These are phyloP conservation scores for Tinospora cordifolia DNA, from an alignment of 164 flowering plant genomes.

Conservation along the genomic window DNA sequence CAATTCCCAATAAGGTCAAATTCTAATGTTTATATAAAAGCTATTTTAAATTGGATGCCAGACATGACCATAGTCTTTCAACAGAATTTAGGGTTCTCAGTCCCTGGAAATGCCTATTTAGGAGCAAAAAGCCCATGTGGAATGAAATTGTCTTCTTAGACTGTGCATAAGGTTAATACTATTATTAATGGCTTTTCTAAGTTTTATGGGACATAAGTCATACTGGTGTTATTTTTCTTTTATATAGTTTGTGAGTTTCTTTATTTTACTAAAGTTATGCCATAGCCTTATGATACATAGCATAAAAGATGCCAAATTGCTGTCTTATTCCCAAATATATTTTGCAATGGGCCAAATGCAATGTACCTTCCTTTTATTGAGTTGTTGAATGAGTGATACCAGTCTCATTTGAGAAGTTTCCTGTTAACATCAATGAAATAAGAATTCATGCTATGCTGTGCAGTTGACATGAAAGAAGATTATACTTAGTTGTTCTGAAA, in stretches of 20 bases:
- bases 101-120: background rate
- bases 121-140: background rate
- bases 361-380: background rate
- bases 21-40: too few relatives aligned
- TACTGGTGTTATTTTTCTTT: background rate
- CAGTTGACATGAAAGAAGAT: background rate
- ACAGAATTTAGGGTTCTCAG: background rate
- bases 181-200: too few relatives aligned
- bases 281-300: too few relatives aligned
- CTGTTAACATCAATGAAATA: background rate
- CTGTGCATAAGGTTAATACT: too few relatives aligned
- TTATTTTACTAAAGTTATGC: too few relatives aligned
- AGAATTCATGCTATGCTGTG: background rate
- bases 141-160: background rate
- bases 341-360: background rate
- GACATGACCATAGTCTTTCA: too few relatives aligned
- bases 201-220: background rate
- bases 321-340: too few relatives aligned
- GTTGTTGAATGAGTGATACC: background rate
- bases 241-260: background rate
- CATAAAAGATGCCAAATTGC: too few relatives aligned
- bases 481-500: background rate
- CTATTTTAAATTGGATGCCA: too few relatives aligned
- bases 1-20: too few relatives aligned
- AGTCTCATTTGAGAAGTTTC: background rate